Percentiles rank a stretch among this genome's conserved stretches.
Evolutionary conservation across 2,329 filamentous ascomycete genomes (phyloP).

Genomic region (Trichoderma brevicompactum): DNA sequence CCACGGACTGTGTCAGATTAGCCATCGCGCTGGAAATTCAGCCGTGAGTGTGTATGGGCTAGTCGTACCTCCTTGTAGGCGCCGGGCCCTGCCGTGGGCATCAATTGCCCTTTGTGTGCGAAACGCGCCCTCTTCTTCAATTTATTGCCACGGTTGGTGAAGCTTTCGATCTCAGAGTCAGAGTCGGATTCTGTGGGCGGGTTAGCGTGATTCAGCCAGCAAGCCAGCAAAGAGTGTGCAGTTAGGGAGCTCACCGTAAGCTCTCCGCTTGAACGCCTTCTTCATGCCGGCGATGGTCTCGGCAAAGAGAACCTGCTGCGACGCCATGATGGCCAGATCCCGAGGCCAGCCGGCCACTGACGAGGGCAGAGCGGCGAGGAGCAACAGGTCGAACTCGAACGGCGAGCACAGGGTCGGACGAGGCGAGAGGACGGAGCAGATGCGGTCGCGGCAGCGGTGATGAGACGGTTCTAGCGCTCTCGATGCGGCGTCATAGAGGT

Average conservation of each 20-base stretch:
- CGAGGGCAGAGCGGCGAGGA: constrained; percentile 12
- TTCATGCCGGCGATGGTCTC: constrained; percentile 72
- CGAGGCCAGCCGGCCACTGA: constrained; percentile 15
- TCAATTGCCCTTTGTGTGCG: constrained; percentile 70
- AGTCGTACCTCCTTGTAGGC: constrained; percentile 70
- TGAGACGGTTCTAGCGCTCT: neutral
- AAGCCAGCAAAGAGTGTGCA: constrained; percentile 13
- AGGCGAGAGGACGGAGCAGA: neutral
- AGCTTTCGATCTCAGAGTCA: constrained; percentile 70
- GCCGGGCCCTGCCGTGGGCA: constrained; percentile 66
- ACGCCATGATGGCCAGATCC: constrained; percentile 44
- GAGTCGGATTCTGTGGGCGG: constrained; percentile 70
- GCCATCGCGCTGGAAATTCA: constrained; percentile 28
- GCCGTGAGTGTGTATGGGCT: neutral
- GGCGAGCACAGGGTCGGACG: neutral
- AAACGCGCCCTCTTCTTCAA: constrained; percentile 76
- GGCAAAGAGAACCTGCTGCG: constrained; percentile 65
- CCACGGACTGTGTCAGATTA: constrained; percentile 60
- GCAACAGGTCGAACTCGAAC: neutral
- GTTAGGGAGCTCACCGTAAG: constrained; percentile 54
- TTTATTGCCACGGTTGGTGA: constrained; percentile 78
- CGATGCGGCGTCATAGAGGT: constrained; percentile 14
- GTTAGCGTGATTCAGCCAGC: constrained; percentile 20
- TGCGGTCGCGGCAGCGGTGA: neutral
- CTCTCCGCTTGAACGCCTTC: constrained; percentile 66